Base-by-base conservation (phyloP, 306 rosid genomes). In the Castanospermum australe region DNA sequence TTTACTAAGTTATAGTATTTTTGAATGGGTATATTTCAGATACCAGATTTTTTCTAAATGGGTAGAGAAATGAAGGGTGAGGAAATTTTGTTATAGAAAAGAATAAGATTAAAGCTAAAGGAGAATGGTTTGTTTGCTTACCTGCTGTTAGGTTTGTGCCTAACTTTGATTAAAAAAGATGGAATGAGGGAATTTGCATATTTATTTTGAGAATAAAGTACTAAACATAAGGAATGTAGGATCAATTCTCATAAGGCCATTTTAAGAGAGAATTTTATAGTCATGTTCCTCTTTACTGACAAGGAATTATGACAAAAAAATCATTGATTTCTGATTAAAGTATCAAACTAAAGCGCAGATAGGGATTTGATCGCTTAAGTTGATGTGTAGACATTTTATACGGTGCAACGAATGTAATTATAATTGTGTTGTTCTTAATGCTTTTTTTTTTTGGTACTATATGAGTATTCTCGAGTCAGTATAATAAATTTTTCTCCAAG, bases 171-270 rank as follows among this genome's bases (percentile, higher is more conserved):
- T 68, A 28, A 44, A 68, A 75, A 59, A 8, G 22, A 81, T 36
- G 73, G 75, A 79, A 77, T 61, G 41, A 73, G 82, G 48, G 79
- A 70, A 74, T 76, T 65, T 33, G 35, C 66, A 60, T 76, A 57
- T 48, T 62, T 71, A 41, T 78, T 75, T 76, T 66, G 73, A 80
- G 88, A 89, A 88, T 85, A 88, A 88, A 88, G 91, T 67, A 9
- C 73, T 66, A 78, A 88, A 84, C 88, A 82, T 65, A 18, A 45
- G 76, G 91, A 87, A 87, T 75, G 80, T 48, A 45, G 91, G 88
- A 92, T 88, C 86, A 74, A 73, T 86, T 86, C 89, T 69, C 45
- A 33, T 1, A 35, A 63, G 55, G 72, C 63, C 71, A 51, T 47
- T 76, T 65, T 81, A 55, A 20, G 51, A 65, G 33, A 54, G 73